A percentile compares a stretch with the other conserved stretches of the same genome.
Evolutionary conservation across 2,329 filamentous ascomycete species (phyloP).

Genomic region (Aspergillus sergii): DNA sequence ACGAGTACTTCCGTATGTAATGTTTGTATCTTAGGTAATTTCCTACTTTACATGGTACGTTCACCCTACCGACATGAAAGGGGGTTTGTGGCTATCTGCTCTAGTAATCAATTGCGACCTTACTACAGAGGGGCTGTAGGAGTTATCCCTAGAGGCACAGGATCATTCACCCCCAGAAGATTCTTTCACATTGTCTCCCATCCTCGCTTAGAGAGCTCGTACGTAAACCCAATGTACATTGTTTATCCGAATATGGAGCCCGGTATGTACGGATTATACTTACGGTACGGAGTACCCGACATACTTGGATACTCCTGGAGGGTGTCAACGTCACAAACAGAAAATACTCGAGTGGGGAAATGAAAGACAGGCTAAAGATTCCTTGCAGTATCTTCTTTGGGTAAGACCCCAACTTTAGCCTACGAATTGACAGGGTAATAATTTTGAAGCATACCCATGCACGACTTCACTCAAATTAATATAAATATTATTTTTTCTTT

Average conservation of each 20-base stretch:
- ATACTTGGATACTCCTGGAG: neutral
- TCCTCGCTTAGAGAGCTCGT: neutral
- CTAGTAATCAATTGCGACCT: neutral
- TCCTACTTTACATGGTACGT: neutral
- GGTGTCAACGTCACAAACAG: neutral
- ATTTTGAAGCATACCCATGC: slow-evolving; percentile 13
- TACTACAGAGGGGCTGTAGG: neutral
- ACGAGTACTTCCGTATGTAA: slow-evolving; percentile 8
- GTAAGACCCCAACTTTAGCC: slow-evolving; percentile 17
- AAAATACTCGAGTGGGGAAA: neutral
- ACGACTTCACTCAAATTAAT: slow-evolving; percentile 1
- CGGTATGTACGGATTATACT: neutral
- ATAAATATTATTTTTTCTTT: neutral
- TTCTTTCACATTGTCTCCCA: neutral
- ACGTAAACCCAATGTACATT: neutral
- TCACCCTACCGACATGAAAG: neutral
- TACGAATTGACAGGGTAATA: slow-evolving; percentile 16
- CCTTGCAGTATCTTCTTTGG: slow-evolving; percentile 22
- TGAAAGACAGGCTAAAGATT: neutral
- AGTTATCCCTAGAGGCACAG: neutral
- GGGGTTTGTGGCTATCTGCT: neutral
- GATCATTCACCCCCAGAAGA: neutral
- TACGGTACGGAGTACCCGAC: neutral
- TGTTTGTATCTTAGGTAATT: slow-evolving; percentile 3
- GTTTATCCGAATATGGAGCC: neutral